Percentiles rank a stretch among this genome's conserved stretches.
These are phyloP conservation scores for Tubosaeta sp. DNA, from an alignment of 768 basidiomycete species.

Conservation along the genomic window DNA sequence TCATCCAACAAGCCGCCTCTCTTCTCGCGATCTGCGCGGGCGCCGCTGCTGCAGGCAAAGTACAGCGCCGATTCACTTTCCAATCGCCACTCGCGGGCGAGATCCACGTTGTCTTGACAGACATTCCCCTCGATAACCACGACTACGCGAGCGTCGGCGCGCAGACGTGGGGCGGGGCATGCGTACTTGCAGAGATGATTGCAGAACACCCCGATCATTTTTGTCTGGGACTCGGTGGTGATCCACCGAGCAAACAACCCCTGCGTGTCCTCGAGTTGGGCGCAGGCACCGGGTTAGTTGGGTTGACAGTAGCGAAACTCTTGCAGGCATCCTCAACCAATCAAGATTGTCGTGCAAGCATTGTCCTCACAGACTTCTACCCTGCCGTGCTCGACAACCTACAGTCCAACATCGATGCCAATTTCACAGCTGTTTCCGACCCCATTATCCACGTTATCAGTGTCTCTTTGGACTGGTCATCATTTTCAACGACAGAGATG, in stretches of 20 bases:
- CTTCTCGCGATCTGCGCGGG: constrained; percentile 65
- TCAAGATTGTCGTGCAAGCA: constrained; percentile 9
- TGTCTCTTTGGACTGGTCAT: constrained; percentile 40
- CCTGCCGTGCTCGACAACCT: constrained; percentile 47
- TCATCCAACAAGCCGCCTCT: constrained; percentile 54
- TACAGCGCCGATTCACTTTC: constrained; percentile 54
- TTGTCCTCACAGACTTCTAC: constrained; percentile 50
- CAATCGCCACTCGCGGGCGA: constrained; percentile 7
- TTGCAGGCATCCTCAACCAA: constrained; percentile 13
- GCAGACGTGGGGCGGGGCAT: constrained; percentile 88
- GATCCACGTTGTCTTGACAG: constrained; percentile 49
- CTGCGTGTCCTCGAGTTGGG: constrained; percentile 51
- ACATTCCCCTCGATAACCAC: constrained; percentile 65
- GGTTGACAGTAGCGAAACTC: constrained; percentile 37
- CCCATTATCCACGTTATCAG: constrained; percentile 19
- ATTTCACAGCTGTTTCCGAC: constrained; percentile 21
- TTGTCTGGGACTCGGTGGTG: constrained; percentile 28
- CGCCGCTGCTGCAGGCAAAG: constrained; percentile 54
- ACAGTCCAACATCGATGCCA: constrained; percentile 37
- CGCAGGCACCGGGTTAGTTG: constrained; percentile 54
- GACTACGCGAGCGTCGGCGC: constrained; percentile 74
- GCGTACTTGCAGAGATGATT: constrained; percentile 73
- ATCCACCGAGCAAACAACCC: neutral
- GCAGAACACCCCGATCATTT: constrained; percentile 52
- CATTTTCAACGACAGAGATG: constrained; percentile 11